These are phyloP conservation scores for Wolfiporia cocos DNA, from an alignment of 1,284 basidiomycete species.

Conservation along the genomic window DNA sequence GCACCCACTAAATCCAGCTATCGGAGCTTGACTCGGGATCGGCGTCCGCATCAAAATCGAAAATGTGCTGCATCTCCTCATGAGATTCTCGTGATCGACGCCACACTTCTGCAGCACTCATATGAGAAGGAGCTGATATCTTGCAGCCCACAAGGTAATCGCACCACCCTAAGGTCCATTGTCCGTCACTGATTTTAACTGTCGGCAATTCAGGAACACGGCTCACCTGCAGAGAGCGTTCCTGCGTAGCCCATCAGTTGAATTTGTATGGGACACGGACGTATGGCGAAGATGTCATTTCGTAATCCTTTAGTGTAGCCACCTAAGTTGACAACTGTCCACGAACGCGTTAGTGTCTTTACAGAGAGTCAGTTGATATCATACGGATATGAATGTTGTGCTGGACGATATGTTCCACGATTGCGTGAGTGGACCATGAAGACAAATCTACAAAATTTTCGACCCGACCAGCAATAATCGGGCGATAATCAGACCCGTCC, in stretches of 20 bases:
- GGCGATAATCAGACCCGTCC: constrained; percentile 46
- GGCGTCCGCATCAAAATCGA: constrained; percentile 32
- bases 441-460: constrained; percentile 49
- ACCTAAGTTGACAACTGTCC: constrained; percentile 46
- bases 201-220: neutral
- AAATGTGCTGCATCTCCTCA: neutral
- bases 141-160: constrained; percentile 56
- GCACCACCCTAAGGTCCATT: constrained; percentile 40
- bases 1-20: constrained; percentile 49
- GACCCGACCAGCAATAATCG: constrained; percentile 42
- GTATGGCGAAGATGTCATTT: constrained; percentile 57
- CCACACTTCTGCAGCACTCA: constrained; percentile 36
- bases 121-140: constrained; percentile 43
- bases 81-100: constrained; percentile 13
- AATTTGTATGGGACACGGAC: constrained; percentile 54
- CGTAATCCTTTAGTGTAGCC: constrained; percentile 63
- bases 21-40: constrained; percentile 45
- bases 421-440: constrained; percentile 27
- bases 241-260: constrained; percentile 57
- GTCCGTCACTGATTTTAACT: neutral
- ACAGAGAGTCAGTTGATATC: constrained; percentile 11
- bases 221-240: constrained; percentile 41
- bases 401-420: constrained; percentile 35
- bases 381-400: constrained; percentile 50
- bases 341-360: neutral